Conservation (phyloP, 306 rosid species). For the Benincasa hispida region DNA sequence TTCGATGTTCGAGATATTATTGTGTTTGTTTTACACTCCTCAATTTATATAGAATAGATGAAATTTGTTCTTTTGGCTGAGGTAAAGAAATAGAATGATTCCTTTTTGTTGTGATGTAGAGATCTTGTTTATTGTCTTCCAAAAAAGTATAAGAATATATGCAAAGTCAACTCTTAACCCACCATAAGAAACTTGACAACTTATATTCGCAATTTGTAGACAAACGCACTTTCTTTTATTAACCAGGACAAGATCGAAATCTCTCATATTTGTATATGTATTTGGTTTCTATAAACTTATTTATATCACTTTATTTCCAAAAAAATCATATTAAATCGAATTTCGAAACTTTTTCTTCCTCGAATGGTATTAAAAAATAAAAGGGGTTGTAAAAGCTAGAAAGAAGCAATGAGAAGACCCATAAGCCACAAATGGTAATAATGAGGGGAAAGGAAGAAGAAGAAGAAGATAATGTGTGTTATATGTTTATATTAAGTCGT, state of each 20-base stretch:
- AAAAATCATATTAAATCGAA: not conserved
- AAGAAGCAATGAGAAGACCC: not conserved
- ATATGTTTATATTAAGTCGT: not conserved
- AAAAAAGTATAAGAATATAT: not conserved
- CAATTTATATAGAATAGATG: not conserved
- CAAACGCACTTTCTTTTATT: not conserved
- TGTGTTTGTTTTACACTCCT: not conserved
- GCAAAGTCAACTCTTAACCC: not conserved
- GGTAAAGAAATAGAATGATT: not conserved
- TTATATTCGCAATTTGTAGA: not conserved
- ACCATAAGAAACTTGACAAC: not conserved
- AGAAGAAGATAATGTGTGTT: not conserved
- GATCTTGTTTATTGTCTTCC: not conserved
- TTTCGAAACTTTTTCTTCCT: not conserved
- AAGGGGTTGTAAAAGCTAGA: not conserved
- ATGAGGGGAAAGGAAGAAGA: not conserved
- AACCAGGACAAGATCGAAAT: not conserved
- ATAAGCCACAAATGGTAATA: not conserved
- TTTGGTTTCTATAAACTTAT: not conserved
- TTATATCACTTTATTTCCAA: not conserved
- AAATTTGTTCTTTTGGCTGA: not conserved
- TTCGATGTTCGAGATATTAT: not conserved
- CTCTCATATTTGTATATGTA: not conserved
- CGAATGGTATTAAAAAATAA: not conserved
- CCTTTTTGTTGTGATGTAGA: not conserved